Evolutionary conservation across 129 eudicot genomes (phyloP).

Genomic region (Pseudognaphalium luteoalbum): DNA sequence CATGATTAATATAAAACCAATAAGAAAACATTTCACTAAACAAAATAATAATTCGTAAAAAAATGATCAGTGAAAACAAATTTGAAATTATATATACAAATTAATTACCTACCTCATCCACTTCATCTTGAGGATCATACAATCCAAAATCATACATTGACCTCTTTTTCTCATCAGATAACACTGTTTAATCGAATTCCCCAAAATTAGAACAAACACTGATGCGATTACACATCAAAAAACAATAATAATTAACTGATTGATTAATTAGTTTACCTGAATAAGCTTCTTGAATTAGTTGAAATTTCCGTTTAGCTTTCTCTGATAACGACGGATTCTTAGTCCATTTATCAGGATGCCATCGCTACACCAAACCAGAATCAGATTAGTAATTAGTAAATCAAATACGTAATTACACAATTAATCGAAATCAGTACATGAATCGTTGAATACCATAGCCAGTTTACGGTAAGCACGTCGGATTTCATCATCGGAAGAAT

Average conservation of each 20-base stretch:
- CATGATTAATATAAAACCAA: not conserved
- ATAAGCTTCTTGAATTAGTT: slow-evolving; percentile 91
- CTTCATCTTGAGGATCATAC: slow-evolving; percentile 68
- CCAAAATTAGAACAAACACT: slow-evolving; percentile 12
- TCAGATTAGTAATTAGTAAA: not conserved
- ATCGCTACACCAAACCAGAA: slow-evolving; percentile 60
- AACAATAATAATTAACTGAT: not conserved
- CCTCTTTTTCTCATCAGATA: slow-evolving; percentile 73
- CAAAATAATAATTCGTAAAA: too few species aligned
- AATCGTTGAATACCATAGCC: slow-evolving; percentile 60
- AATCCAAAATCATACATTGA: slow-evolving; percentile 70
- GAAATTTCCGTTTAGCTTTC: slow-evolving; percentile 76
- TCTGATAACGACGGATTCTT: slow-evolving; percentile 48
- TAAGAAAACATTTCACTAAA: too few species aligned
- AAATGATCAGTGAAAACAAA: too few species aligned
- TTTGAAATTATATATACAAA: too few species aligned
- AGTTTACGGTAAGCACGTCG: slow-evolving; percentile 85
- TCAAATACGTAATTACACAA: not conserved
- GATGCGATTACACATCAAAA: not conserved
- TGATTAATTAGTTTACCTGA: slow-evolving; percentile 46
- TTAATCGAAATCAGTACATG: not conserved
- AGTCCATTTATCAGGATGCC: slow-evolving; percentile 93
- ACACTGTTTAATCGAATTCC: slow-evolving; percentile 43
- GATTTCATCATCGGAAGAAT: slow-evolving; percentile 66
- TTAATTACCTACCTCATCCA: slow-evolving; percentile 55